A percentile compares a stretch with the other conserved stretches of the same genome.
Evolutionary conservation across 768 basidiomycete genomes (phyloP).

Genomic region (Galerina marginata): DNA sequence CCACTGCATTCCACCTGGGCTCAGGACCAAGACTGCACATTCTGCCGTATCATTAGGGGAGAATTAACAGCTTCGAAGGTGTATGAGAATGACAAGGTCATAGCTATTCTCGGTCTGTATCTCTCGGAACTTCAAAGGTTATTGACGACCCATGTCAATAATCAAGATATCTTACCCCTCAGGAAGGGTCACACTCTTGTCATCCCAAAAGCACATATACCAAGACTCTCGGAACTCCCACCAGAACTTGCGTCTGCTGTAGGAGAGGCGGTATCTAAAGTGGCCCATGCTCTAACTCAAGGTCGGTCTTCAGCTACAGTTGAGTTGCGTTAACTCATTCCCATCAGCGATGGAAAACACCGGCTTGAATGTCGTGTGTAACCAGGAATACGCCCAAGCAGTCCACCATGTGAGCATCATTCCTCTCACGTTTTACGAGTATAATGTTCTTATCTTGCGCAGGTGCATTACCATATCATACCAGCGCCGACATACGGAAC

Average conservation of each 20-base stretch:
- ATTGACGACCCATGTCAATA: not conserved
- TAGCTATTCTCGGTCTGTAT: slow-evolving; percentile 64
- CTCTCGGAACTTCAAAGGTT: not conserved
- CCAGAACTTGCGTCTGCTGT: slow-evolving; percentile 60
- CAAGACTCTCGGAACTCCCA: slow-evolving; percentile 69
- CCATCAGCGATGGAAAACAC: slow-evolving; percentile 63
- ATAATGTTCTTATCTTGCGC: not conserved
- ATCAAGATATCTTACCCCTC: slow-evolving; percentile 69
- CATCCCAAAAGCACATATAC: slow-evolving; percentile 68
- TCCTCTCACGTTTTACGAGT: not conserved
- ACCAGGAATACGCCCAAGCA: slow-evolving; percentile 83
- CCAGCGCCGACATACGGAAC: slow-evolving; percentile 61
- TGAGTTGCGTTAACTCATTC: not conserved
- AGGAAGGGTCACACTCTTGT: slow-evolving; percentile 72
- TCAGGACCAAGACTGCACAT: slow-evolving; percentile 55
- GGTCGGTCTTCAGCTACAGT: slow-evolving; percentile 43
- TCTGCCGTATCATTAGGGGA: slow-evolving; percentile 67
- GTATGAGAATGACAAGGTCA: slow-evolving; percentile 65
- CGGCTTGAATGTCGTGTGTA: slow-evolving; percentile 77
- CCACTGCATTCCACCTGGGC: slow-evolving; percentile 53
- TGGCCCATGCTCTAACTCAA: slow-evolving; percentile 65
- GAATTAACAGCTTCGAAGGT: slow-evolving; percentile 54
- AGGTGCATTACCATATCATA: slow-evolving; percentile 83
- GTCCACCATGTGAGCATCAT: slow-evolving; percentile 67
- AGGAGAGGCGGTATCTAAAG: slow-evolving; percentile 63